Base-by-base conservation (phyloP, 345 rosid genomes). In the Lepidium didymum region DNA sequence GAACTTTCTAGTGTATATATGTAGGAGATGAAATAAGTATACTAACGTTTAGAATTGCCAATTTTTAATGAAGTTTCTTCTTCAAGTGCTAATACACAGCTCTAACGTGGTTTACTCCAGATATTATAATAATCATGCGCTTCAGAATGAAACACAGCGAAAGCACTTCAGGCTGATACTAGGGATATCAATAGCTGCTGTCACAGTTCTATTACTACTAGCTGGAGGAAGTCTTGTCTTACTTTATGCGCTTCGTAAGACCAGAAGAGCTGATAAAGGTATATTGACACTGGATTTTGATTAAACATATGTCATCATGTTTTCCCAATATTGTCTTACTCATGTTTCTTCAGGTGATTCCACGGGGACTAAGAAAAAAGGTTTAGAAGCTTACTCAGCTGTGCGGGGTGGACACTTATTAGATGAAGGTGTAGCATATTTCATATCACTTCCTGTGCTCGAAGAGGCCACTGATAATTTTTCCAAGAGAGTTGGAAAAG, bases 391-490 rank as follows among this genome's bases (percentile, higher is more conserved):
- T 44, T 77, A 82, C 74, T 87, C 96, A 46, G 70, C 80, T 58
- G 77, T 77, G 49, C 80, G 90, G 36, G 91, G 89, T 6, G 81
- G 88, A 71, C 84, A 85, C 78, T 79, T 87, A 41, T 73, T 76
- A 69, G 96, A 89, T 38, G 99, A 89, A 68, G 96, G 96, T 10
- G 77, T 84, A 23, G 92, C 96, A 1, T 85, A 85, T 80, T 86
- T 64, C 62, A 87, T 95, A 58, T 34, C 93, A 1, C 86, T 91
- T 41, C 66, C 88, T 36, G 85, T 85, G 60, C 82, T 95, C 9
- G 91, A 86, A 83, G 86, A 84, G 72, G 99, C 99, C 18, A 89
- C 97, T 0, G 74, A 84, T 9, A 73, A 75, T 14, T 95, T 91
- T 67, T 82, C 84, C 25, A 87, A 77, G 84, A 84, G 81, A 75